These are phyloP conservation scores for Coemansia sp. DNA, from an alignment of 192 early-diverging fungal genomes.

Conservation along the genomic window DNA sequence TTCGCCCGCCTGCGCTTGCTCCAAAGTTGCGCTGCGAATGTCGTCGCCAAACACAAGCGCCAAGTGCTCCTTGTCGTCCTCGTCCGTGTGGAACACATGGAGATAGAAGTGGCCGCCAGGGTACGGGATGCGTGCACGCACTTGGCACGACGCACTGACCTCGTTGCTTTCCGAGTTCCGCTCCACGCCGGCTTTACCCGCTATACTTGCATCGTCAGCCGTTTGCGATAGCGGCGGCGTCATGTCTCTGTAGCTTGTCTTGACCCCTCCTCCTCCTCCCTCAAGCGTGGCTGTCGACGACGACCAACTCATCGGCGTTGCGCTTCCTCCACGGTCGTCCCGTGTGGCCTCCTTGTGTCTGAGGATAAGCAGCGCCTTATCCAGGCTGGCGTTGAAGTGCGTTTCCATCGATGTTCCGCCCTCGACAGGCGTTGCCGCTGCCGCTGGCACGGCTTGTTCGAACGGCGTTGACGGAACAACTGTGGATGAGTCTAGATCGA, in stretches of 20 bases:
- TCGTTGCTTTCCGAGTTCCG: too few relatives aligned
- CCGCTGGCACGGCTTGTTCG: constrained; percentile 8
- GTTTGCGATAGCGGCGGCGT: not conserved
- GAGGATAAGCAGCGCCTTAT: constrained; percentile 40
- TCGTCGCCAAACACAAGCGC: constrained; percentile 92
- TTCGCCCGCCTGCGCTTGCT: constrained; percentile 65
- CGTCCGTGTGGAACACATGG: constrained; percentile 80
- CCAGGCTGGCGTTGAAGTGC: constrained; percentile 54
- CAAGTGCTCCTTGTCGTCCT: constrained; percentile 89
- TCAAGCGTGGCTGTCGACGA: constrained; percentile 14
- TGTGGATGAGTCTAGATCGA: constrained; percentile 32
- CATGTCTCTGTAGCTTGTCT: not conserved
- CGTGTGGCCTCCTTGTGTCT: constrained; percentile 17
- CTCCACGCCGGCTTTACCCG: too few relatives aligned
- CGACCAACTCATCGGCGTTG: constrained; percentile 37
- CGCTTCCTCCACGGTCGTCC: constrained; percentile 5
- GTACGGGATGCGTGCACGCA: constrained; percentile 78
- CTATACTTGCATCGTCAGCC: not conserved
- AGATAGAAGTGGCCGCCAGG: constrained; percentile 75
- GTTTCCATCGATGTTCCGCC: constrained; percentile 21
- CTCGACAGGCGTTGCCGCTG: constrained; percentile 9
- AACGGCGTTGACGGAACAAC: constrained; percentile 41
- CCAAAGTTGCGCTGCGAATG: constrained; percentile 67
- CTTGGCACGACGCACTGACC: constrained; percentile 42
- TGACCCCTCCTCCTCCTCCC: not conserved